A percentile compares a stretch with the other conserved stretches of the same genome.
Conservation (phyloP, 2,329 filamentous ascomycete species). For the Alternaria alternata region DNA sequence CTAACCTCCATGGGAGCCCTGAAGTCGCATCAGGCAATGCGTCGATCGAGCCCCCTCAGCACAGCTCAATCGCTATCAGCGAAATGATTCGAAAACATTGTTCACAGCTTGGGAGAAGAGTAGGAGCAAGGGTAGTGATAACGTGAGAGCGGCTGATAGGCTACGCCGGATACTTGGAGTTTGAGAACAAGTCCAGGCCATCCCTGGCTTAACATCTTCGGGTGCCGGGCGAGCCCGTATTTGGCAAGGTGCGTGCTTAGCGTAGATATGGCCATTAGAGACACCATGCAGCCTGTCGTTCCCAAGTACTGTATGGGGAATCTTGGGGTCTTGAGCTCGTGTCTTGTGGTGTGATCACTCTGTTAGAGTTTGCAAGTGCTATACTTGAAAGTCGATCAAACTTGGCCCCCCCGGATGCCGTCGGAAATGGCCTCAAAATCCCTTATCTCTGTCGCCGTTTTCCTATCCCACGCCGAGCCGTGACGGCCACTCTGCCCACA, state of each 20-base stretch:
- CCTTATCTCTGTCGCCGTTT: constrained; percentile 4
- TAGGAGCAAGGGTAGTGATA: constrained; percentile 22
- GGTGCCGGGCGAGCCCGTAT: not conserved
- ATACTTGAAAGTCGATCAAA: not conserved
- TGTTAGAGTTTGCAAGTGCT: not conserved
- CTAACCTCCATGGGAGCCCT: not conserved
- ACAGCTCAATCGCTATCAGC: constrained; percentile 16
- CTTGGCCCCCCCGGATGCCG: not conserved
- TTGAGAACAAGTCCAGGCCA: constrained; percentile 12
- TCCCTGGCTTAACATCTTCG: constrained; percentile 4
- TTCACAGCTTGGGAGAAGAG: constrained; percentile 11
- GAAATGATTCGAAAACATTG: constrained; percentile 20
- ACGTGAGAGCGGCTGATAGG: constrained; percentile 28
- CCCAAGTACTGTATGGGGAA: not conserved
- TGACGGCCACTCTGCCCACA: constrained; percentile 7
- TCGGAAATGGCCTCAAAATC: not conserved
- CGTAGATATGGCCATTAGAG: constrained; percentile 9
- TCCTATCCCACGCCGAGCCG: constrained; percentile 9
- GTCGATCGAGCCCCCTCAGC: not conserved
- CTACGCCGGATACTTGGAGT: constrained; percentile 7
- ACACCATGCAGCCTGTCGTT: constrained; percentile 9
- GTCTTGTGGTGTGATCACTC: constrained; percentile 1
- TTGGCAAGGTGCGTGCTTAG: constrained; percentile 10
- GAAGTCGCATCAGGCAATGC: constrained; percentile 6
- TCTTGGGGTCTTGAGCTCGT: not conserved